phyloP scores from a whole-genome alignment of 1,139 yeast species.

The Candida sanyaensis region DNA sequence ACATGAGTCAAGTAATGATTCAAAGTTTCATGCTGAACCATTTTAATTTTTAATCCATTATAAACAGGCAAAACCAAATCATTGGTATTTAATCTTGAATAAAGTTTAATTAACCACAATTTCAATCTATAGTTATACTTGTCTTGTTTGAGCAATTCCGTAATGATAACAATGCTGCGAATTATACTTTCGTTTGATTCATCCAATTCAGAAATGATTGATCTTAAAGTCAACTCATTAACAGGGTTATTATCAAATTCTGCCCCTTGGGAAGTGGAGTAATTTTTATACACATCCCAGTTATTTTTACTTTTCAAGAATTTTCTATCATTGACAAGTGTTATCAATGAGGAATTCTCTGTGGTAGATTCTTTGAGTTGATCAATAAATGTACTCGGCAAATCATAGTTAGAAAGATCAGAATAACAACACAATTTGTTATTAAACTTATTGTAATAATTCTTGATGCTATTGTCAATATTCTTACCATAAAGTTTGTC shows the following conservation, averaged over 20 bases:
- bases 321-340: constrained; percentile 53
- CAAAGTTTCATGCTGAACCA: constrained; percentile 78
- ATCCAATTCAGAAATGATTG: constrained; percentile 31
- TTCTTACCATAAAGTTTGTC: constrained; percentile 22
- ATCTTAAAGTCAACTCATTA: constrained; percentile 61
- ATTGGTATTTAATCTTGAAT: constrained; percentile 59
- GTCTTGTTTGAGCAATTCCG: constrained; percentile 50
- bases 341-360: constrained; percentile 32
- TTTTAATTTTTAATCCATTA: constrained; percentile 62
- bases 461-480: constrained; percentile 26
- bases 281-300: constrained; percentile 34
- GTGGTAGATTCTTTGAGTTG: constrained; percentile 14
- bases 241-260: constrained; percentile 38
- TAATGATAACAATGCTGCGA: constrained; percentile 47
- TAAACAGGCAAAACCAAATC: constrained; percentile 53
- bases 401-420: constrained; percentile 50
- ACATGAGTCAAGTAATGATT: constrained; percentile 58
- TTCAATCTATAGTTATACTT: constrained; percentile 66
- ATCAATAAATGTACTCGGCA: constrained; percentile 14
- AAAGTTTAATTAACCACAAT: constrained; percentile 70
- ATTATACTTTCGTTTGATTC: constrained; percentile 14
- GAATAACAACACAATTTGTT: constrained; percentile 60
- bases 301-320: constrained; percentile 29
- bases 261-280: constrained; percentile 11
- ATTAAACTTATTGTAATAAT: constrained; percentile 47